Percentiles rank a stretch among this genome's conserved stretches.
phyloP scores from a whole-genome alignment of 257 asterid genomes.

The Ophiorrhiza pumila region DNA sequence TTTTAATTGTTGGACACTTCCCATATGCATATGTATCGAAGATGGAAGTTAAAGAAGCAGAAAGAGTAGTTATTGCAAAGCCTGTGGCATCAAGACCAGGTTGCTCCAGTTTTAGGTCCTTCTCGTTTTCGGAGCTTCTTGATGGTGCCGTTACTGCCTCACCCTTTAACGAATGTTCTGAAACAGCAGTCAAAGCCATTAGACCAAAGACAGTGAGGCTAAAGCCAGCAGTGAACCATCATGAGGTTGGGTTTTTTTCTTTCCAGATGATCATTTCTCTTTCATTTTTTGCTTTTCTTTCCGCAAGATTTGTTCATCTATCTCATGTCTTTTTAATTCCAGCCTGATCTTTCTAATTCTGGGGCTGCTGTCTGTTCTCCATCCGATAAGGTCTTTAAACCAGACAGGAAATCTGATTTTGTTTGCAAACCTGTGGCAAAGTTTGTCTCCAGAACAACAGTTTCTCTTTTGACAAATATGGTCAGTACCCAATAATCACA shows the following conservation, averaged over 20 bases:
- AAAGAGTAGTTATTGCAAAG: conserved; percentile 52
- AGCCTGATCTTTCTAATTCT: conserved; percentile 37
- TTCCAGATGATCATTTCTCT: conserved; percentile 20
- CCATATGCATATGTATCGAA: conserved; percentile 5
- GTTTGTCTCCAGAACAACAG: conserved; percentile 55
- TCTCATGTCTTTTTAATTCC: conserved; percentile 22
- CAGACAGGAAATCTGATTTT: conserved; percentile 37
- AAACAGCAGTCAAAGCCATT: conserved; percentile 41
- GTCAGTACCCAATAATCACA: conserved; percentile 35
- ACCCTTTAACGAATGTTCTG: conserved; percentile 31
- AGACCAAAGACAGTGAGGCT: conserved; percentile 65
- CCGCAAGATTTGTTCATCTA: neutral
- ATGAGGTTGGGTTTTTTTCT: conserved; percentile 19
- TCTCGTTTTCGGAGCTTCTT: conserved; percentile 51
- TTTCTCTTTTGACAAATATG: conserved; percentile 63
- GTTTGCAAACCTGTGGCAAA: conserved; percentile 71
- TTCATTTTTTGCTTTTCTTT: neutral
- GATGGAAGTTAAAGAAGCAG: conserved; percentile 51
- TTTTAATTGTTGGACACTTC: neutral
- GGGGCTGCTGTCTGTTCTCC: conserved; percentile 32
- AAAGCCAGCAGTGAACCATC: conserved; percentile 31
- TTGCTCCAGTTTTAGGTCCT: conserved; percentile 43
- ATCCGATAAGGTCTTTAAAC: conserved; percentile 29
- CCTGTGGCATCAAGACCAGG: conserved; percentile 84
- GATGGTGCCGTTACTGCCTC: conserved; percentile 46